phyloP scores from a whole-genome alignment of 163 green algal species.

The Scenedesmus sp. region DNA sequence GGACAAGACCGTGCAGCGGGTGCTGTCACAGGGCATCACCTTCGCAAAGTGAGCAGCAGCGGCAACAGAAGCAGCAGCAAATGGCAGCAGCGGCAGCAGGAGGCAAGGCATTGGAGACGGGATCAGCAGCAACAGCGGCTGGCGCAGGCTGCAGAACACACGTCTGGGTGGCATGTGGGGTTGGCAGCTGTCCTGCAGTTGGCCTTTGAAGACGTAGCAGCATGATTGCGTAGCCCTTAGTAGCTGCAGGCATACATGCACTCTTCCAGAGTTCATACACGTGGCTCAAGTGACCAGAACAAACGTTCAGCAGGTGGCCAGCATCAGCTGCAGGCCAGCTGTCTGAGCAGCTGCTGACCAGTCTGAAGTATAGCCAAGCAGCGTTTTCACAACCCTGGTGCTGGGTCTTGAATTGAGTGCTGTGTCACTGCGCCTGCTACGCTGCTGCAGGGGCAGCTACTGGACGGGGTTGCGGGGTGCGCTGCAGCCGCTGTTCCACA shows the following conservation, averaged over 20 bases:
- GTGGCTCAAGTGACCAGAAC: too few relatives aligned
- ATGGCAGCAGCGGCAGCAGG: neutral
- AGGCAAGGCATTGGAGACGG: neutral
- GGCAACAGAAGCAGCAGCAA: neutral
- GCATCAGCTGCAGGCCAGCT: too few relatives aligned
- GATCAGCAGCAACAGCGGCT: neutral
- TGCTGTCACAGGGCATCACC: slow-evolving; percentile 35
- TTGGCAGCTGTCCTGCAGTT: too few relatives aligned
- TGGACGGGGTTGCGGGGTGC: slow-evolving; percentile 42
- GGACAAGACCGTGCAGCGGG: neutral
- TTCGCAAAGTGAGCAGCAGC: slow-evolving; percentile 51
- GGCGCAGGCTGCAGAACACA: neutral
- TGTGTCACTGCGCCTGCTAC: neutral
- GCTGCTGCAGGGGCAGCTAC: slow-evolving; percentile 45
- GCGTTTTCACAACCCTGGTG: neutral
- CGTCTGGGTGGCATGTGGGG: too few relatives aligned
- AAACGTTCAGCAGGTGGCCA: too few relatives aligned
- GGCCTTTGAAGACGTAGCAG: too few relatives aligned
- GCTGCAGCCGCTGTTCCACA: slow-evolving; percentile 54
- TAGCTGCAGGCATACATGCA: too few relatives aligned
- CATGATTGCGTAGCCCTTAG: too few relatives aligned
- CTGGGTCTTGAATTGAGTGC: neutral
- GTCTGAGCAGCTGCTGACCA: neutral
- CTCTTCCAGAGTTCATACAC: too few relatives aligned
- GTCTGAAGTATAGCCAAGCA: neutral